Percentiles rank a stretch among this genome's conserved stretches.
phyloP scores from a whole-genome alignment of 139 green algal genomes.

The Eudorina sp. region DNA sequence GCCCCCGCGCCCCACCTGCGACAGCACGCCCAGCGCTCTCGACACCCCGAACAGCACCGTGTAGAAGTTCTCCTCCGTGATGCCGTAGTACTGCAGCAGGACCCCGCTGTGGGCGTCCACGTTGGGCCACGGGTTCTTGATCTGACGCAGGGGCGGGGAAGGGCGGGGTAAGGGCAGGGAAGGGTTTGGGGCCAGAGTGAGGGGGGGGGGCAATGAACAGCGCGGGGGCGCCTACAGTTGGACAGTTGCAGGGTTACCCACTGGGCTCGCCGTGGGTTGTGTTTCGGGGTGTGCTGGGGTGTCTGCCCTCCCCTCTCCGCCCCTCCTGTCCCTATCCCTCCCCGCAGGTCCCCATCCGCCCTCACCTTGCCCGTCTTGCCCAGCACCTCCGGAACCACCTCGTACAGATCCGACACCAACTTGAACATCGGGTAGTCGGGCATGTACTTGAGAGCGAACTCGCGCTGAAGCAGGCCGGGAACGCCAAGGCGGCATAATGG shows the following conservation, averaged over 20 bases:
- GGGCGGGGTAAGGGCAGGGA: not conserved
- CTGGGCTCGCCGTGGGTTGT: too few species aligned
- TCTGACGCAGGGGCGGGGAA: conserved; percentile 47
- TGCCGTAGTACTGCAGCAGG: conserved; percentile 96
- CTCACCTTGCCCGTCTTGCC: conserved; percentile 92
- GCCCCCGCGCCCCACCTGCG: conserved; percentile 66
- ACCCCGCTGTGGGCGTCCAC: conserved; percentile 98
- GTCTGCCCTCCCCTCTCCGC: too few species aligned
- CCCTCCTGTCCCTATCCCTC: too few species aligned
- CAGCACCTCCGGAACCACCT: conserved; percentile 96
- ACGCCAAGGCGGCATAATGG: too few species aligned
- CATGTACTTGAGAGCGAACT: conserved; percentile 95
- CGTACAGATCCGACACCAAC: conserved; percentile 89
- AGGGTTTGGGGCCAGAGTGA: not conserved
- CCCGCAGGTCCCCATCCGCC: not conserved
- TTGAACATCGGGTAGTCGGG: conserved; percentile 95
- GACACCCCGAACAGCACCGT: conserved; percentile 98
- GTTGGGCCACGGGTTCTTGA: conserved; percentile 99
- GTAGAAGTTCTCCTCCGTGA: conserved; percentile 96
- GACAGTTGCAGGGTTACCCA: too few species aligned
- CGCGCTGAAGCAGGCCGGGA: conserved; percentile 73
- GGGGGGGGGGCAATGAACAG: not conserved
- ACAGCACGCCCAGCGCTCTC: conserved; percentile 92
- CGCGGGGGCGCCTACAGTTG: too few species aligned
- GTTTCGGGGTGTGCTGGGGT: too few species aligned